Percentiles rank a stretch among this genome's conserved stretches.
Evolutionary conservation across 2,329 filamentous ascomycete genomes (phyloP).

Genomic region (Paecilomyces fulvus): DNA sequence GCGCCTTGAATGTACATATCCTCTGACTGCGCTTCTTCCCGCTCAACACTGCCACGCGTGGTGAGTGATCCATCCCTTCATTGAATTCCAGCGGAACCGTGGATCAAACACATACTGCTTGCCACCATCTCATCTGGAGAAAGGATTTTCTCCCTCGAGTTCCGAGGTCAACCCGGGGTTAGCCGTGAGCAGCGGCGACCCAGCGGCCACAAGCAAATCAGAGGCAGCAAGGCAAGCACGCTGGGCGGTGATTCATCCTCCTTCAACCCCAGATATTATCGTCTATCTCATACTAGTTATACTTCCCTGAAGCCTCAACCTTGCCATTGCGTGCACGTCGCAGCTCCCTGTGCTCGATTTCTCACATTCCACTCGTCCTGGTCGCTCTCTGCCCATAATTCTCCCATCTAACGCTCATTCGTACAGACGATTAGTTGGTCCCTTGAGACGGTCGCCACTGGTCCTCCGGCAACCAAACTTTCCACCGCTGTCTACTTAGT

Average conservation of each 20-base stretch:
- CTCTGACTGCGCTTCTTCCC: neutral
- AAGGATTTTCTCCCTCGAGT: neutral
- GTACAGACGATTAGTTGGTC: neutral
- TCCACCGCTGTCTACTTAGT: neutral
- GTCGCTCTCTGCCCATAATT: neutral
- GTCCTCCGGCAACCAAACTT: neutral
- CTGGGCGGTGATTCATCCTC: conserved; percentile 1
- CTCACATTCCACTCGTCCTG: neutral
- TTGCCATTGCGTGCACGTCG: neutral
- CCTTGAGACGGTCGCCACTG: neutral
- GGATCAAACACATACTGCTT: neutral
- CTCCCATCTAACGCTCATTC: neutral
- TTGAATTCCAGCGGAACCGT: neutral
- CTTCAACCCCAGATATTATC: neutral
- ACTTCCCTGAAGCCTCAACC: neutral
- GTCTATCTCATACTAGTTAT: neutral
- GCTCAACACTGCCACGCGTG: neutral
- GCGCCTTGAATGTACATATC: neutral
- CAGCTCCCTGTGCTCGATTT: neutral
- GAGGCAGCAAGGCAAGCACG: conserved; percentile 10
- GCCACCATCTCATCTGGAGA: neutral
- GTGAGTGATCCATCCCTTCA: neutral
- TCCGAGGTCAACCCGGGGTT: neutral
- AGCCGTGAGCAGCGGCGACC: neutral
- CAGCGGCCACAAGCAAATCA: conserved; percentile 12